phyloP scores from a whole-genome alignment of 306 rosid genomes.

The Leucaena leucocephala region DNA sequence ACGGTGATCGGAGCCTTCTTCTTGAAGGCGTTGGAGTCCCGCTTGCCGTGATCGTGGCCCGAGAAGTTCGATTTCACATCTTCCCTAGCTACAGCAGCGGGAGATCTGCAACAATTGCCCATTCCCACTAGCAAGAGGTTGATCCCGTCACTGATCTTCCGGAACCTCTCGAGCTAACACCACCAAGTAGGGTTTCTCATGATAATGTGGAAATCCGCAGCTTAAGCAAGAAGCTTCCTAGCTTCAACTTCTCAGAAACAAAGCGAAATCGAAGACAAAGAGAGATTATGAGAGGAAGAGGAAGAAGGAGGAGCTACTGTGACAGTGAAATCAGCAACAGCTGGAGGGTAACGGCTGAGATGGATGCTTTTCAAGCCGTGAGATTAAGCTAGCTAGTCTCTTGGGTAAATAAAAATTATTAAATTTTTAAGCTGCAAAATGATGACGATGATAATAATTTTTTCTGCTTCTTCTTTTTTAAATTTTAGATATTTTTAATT shows the following conservation, averaged over 20 bases:
- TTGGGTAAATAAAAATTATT: slow-evolving; percentile 20
- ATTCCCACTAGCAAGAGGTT: slow-evolving; percentile 30
- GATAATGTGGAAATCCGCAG: slow-evolving; percentile 59
- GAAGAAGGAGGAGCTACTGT: background rate
- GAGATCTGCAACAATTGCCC: slow-evolving; percentile 91
- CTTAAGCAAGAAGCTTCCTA: background rate
- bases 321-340: slow-evolving; percentile 1
- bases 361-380: slow-evolving; percentile 14
- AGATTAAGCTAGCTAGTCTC: slow-evolving; percentile 14
- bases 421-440: background rate
- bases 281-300: slow-evolving; percentile 31
- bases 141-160: slow-evolving; percentile 41
- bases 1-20: slow-evolving; percentile 68
- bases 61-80: slow-evolving; percentile 71
- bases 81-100: slow-evolving; percentile 78
- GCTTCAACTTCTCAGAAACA: background rate
- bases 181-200: slow-evolving; percentile 47
- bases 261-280: slow-evolving; percentile 10
- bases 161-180: slow-evolving; percentile 36
- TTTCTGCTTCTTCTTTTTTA: background rate
- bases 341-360: slow-evolving; percentile 36
- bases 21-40: slow-evolving; percentile 64
- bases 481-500: background rate
- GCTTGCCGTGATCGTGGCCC: slow-evolving; percentile 66
- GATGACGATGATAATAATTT: background rate